Conservation (phyloP, 768 basidiomycete genomes). For the Sarcodon sp. region DNA sequence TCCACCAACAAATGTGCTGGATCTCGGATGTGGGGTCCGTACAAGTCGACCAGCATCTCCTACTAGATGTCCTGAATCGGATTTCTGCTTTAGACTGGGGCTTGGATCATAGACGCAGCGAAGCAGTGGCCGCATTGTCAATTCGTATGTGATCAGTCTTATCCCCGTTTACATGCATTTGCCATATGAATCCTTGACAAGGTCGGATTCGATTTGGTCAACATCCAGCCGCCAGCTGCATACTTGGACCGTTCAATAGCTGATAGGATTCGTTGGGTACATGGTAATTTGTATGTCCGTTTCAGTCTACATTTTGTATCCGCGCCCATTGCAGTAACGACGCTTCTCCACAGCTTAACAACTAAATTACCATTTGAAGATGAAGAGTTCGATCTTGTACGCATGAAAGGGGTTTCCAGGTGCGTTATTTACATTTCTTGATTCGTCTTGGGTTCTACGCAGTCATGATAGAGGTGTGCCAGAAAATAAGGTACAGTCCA, state of each 20-base stretch:
- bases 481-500: constrained; percentile 48
- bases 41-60: too few species aligned
- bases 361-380: constrained; percentile 72
- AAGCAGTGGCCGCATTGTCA: constrained; percentile 55
- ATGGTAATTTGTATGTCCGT: constrained; percentile 61
- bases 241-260: constrained; percentile 38
- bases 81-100: constrained; percentile 33
- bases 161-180: not conserved
- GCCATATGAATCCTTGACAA: constrained; percentile 12
- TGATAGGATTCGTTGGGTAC: constrained; percentile 53
- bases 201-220: constrained; percentile 74
- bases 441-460: constrained; percentile 5
- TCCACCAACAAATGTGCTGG: constrained; percentile 41
- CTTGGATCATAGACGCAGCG: constrained; percentile 64
- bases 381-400: constrained; percentile 76
- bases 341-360: constrained; percentile 37
- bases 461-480: constrained; percentile 36
- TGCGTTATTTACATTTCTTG: constrained; percentile 30
- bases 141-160: constrained; percentile 33
- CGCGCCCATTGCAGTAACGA: not conserved
- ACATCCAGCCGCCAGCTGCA: constrained; percentile 51
- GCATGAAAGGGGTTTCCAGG: constrained; percentile 48
- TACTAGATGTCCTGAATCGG: too few species aligned
- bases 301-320: not conserved
- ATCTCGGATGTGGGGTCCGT: constrained; percentile 66